A percentile compares a stretch with the other conserved stretches of the same genome.
phyloP scores from a whole-genome alignment of 2,329 filamentous ascomycete species.

The Cladosporium austrohemisphaericum region DNA sequence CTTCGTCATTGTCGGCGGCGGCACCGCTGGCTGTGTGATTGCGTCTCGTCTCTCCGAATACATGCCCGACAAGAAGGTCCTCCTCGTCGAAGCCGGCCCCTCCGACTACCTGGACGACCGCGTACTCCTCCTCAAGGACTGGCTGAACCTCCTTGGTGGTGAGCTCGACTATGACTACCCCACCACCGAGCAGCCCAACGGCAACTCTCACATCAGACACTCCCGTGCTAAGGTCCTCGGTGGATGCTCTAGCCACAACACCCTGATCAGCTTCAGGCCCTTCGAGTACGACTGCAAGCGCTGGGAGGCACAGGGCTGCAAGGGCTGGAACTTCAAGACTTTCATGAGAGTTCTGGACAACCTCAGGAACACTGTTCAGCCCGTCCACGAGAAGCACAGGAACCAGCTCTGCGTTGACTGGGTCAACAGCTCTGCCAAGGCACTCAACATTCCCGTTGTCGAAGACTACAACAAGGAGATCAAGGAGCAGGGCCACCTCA shows the following conservation, averaged over 20 bases:
- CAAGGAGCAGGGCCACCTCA: conserved; percentile 65
- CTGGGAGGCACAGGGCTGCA: conserved; percentile 78
- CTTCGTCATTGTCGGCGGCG: conserved; percentile 81
- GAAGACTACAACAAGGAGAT: conserved; percentile 87
- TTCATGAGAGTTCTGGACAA: conserved; percentile 80
- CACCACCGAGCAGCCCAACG: conserved; percentile 84
- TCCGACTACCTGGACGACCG: conserved; percentile 86
- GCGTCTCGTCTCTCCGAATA: conserved; percentile 77
- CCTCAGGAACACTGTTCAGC: conserved; percentile 84
- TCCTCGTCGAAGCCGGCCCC: conserved; percentile 83
- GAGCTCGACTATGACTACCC: conserved; percentile 89
- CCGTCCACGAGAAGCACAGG: conserved; percentile 76
- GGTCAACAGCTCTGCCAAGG: conserved; percentile 74
- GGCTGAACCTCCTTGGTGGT: conserved; percentile 78
- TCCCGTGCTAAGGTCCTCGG: conserved; percentile 89
- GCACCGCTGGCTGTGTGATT: conserved; percentile 81
- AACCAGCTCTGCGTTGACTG: conserved; percentile 92
- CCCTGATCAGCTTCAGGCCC: conserved; percentile 85
- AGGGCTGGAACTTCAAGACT: conserved; percentile 81
- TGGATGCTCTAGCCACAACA: conserved; percentile 92
- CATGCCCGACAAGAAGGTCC: conserved; percentile 73
- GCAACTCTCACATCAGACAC: conserved; percentile 88
- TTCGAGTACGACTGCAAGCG: conserved; percentile 84
- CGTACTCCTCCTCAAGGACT: conserved; percentile 81
- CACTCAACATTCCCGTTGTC: conserved; percentile 76